Evolutionary conservation across 2,329 filamentous ascomycete species (phyloP).

Genomic region (Lojkania enalia): DNA sequence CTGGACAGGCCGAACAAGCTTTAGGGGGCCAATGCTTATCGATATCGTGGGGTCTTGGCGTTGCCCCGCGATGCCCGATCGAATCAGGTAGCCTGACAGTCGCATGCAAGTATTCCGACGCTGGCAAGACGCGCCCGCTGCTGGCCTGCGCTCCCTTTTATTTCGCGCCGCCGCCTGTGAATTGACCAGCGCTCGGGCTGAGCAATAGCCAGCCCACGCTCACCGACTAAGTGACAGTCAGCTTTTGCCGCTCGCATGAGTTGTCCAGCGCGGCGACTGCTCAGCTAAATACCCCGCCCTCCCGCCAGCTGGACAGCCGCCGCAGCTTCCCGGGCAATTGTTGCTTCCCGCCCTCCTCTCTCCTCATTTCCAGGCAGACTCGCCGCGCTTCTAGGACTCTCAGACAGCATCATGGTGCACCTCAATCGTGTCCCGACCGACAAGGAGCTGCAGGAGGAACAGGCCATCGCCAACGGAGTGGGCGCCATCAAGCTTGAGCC

Average conservation of each 20-base stretch:
- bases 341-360: background rate
- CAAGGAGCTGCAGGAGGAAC: slow-evolving; percentile 42
- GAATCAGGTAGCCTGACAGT: background rate
- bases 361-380: background rate
- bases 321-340: too few relatives aligned
- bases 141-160: background rate
- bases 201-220: background rate
- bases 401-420: slow-evolving; percentile 51
- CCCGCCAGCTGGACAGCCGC: too few relatives aligned
- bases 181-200: background rate
- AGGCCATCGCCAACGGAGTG: slow-evolving; percentile 22
- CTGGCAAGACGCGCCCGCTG: background rate
- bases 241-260: background rate
- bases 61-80: background rate
- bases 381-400: slow-evolving; percentile 6
- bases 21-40: background rate
- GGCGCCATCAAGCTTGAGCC: slow-evolving; percentile 29
- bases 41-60: too few relatives aligned
- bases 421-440: slow-evolving; percentile 50
- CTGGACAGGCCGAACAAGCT: background rate
- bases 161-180: background rate
- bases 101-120: background rate
- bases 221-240: background rate
- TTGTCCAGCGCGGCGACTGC: background rate
- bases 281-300: background rate